Percentiles rank a stretch among this genome's conserved stretches.
Evolutionary conservation across 768 basidiomycete species (phyloP).

Genomic region (Dioszegia crocea): DNA sequence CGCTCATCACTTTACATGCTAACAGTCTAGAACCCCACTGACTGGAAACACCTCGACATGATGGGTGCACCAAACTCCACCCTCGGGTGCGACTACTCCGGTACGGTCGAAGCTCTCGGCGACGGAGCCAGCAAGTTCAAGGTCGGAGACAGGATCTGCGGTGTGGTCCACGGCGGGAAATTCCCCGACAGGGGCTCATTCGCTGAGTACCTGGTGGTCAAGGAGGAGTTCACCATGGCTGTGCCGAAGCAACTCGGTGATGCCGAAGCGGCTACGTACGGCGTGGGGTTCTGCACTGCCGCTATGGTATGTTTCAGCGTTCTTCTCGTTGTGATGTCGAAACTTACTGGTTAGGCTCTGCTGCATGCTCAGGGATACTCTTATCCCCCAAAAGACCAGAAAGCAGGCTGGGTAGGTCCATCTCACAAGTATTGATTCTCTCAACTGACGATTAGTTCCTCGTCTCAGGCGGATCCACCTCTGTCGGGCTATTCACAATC

Average conservation of each 20-base stretch:
- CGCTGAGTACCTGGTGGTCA: slow-evolving; percentile 33
- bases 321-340: neutral
- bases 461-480: slow-evolving; percentile 46
- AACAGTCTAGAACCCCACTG: slow-evolving; percentile 23
- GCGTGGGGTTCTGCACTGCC: slow-evolving; percentile 34
- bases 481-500: slow-evolving; percentile 50
- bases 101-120: slow-evolving; percentile 27
- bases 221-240: slow-evolving; percentile 24
- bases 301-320: slow-evolving; percentile 11
- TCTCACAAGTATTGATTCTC: neutral
- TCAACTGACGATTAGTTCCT: slow-evolving; percentile 26
- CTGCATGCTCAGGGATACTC: slow-evolving; percentile 9
- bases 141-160: slow-evolving; percentile 34
- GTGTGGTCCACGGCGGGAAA: slow-evolving; percentile 37
- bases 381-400: slow-evolving; percentile 4
- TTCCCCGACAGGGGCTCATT: slow-evolving; percentile 25
- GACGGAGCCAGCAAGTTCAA: slow-evolving; percentile 10
- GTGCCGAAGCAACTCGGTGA: slow-evolving; percentile 21
- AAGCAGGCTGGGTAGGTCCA: slow-evolving; percentile 6
- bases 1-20: neutral
- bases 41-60: slow-evolving; percentile 32
- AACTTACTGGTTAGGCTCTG: slow-evolving; percentile 1
- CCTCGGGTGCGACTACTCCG: slow-evolving; percentile 38
- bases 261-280: slow-evolving; percentile 30
- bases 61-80: slow-evolving; percentile 15